A percentile compares a stretch with the other conserved stretches of the same genome.
Evolutionary conservation across 2,329 filamentous ascomycete genomes (phyloP).

Genomic region (Ophiosphaerella herpotricha): DNA sequence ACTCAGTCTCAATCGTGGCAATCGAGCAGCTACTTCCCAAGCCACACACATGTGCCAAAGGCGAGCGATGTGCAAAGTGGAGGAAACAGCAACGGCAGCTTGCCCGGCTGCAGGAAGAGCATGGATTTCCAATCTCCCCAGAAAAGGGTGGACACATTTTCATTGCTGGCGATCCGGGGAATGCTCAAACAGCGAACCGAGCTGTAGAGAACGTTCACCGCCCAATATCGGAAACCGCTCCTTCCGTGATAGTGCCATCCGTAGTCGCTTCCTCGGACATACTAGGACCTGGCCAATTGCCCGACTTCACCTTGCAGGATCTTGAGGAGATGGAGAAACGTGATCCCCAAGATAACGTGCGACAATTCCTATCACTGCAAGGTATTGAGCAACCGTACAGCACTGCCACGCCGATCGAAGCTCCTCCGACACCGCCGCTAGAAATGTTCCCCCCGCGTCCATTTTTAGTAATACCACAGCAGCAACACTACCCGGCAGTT

Average conservation of each 20-base stretch:
- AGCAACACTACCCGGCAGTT: constrained; percentile 29
- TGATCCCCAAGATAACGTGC: constrained; percentile 90
- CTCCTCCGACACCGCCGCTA: constrained; percentile 45
- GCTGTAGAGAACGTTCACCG: constrained; percentile 61
- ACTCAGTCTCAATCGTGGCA: constrained; percentile 88
- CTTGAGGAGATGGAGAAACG: constrained; percentile 71
- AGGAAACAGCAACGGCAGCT: constrained; percentile 79
- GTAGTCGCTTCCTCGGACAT: constrained; percentile 91
- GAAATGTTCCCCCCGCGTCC: constrained; percentile 47
- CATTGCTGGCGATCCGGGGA: constrained; percentile 78
- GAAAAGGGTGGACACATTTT: constrained; percentile 72
- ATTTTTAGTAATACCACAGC: constrained; percentile 36
- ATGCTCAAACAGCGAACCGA: constrained; percentile 66
- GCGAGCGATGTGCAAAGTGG: constrained; percentile 83
- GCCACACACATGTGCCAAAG: constrained; percentile 82
- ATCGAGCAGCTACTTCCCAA: constrained; percentile 89
- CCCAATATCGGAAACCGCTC: constrained; percentile 74
- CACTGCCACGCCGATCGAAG: constrained; percentile 67
- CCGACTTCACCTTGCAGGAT: constrained; percentile 72
- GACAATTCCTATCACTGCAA: constrained; percentile 88
- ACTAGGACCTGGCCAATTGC: constrained; percentile 70
- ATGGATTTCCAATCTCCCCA: constrained; percentile 65
- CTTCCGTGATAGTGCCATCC: constrained; percentile 57
- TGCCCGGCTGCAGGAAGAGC: constrained; percentile 73
- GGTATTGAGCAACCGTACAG: constrained; percentile 65